Percentiles rank a stretch among this genome's conserved stretches.
phyloP scores from a whole-genome alignment of 2,329 filamentous ascomycete species.

The Huntiella decipiens region DNA sequence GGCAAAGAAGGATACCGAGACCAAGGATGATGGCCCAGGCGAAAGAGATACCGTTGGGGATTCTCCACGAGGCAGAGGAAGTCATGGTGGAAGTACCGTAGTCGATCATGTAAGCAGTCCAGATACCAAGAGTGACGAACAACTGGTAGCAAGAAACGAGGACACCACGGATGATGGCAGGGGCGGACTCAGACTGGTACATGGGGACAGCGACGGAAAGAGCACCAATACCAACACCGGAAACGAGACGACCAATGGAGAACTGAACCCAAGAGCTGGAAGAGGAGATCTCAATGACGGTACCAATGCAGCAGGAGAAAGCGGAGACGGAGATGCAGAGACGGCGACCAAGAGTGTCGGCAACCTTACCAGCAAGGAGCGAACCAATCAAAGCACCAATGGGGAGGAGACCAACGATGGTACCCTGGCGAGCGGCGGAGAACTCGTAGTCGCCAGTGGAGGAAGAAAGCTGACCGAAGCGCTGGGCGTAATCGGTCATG shows the following conservation, averaged over 20 bases:
- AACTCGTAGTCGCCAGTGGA: slow-evolving; percentile 26
- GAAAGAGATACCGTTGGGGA: slow-evolving; percentile 39
- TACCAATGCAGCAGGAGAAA: slow-evolving; percentile 44
- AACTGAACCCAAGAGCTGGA: slow-evolving; percentile 40
- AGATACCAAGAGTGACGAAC: slow-evolving; percentile 51
- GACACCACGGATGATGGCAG: slow-evolving; percentile 43
- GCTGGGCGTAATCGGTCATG: slow-evolving; percentile 35
- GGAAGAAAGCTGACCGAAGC: slow-evolving; percentile 27
- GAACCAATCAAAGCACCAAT: slow-evolving; percentile 41
- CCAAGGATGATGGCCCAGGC: slow-evolving; percentile 35
- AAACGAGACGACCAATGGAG: slow-evolving; percentile 44
- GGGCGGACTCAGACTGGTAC: slow-evolving; percentile 49
- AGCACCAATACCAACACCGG: slow-evolving; percentile 45
- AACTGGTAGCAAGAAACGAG: slow-evolving; percentile 48
- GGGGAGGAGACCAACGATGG: slow-evolving; percentile 43
- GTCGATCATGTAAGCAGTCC: slow-evolving; percentile 37
- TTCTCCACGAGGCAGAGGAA: slow-evolving; percentile 38
- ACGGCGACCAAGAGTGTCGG: slow-evolving; percentile 41
- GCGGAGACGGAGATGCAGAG: slow-evolving; percentile 42
- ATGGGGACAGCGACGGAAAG: slow-evolving; percentile 46
- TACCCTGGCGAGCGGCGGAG: slow-evolving; percentile 39
- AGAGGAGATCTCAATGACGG: slow-evolving; percentile 43
- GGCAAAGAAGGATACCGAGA: slow-evolving; percentile 30
- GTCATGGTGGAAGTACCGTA: slow-evolving; percentile 33
- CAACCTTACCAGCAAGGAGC: slow-evolving; percentile 37